phyloP scores from a whole-genome alignment of 257 asterid genomes.

The Ehretia macrophylla region DNA sequence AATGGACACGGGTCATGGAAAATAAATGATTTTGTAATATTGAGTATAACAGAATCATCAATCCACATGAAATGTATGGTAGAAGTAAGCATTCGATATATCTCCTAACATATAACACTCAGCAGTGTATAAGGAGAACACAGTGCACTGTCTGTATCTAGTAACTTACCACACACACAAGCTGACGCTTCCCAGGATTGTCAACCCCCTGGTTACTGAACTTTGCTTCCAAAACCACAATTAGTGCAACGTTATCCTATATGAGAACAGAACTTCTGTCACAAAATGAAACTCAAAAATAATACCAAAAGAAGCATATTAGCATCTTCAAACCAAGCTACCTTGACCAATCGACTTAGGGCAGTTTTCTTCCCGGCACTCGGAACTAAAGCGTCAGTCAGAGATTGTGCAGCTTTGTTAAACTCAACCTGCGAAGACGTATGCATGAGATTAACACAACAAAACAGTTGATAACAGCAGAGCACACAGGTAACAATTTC shows the following conservation, averaged over 20 bases:
- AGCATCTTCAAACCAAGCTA: slow-evolving; percentile 18
- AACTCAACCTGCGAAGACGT: slow-evolving; percentile 72
- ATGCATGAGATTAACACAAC: slow-evolving; percentile 11
- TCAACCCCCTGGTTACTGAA: slow-evolving; percentile 74
- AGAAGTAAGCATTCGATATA: no score
- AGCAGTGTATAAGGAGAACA: no score
- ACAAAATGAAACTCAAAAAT: slow-evolving; percentile 7
- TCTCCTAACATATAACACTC: no score
- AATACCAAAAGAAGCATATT: background rate
- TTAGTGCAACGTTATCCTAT: slow-evolving; percentile 93
- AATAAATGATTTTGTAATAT: background rate
- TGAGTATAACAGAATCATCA: background rate
- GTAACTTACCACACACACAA: slow-evolving; percentile 86
- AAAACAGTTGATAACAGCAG: slow-evolving; percentile 3
- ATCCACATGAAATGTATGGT: background rate
- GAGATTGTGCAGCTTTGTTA: slow-evolving; percentile 96
- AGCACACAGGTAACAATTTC: slow-evolving; percentile 2
- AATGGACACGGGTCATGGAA: background rate
- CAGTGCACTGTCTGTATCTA: background rate
- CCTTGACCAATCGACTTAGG: slow-evolving; percentile 84
- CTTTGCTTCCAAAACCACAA: slow-evolving; percentile 93
- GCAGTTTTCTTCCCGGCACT: slow-evolving; percentile 76
- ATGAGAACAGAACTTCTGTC: slow-evolving; percentile 14
- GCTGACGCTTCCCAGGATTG: slow-evolving; percentile 86
- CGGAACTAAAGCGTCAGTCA: slow-evolving; percentile 78